Percentiles rank a stretch among this genome's conserved stretches.
Evolutionary conservation across 768 basidiomycete genomes (phyloP).

Genomic region (Psilocybe cyanescens): DNA sequence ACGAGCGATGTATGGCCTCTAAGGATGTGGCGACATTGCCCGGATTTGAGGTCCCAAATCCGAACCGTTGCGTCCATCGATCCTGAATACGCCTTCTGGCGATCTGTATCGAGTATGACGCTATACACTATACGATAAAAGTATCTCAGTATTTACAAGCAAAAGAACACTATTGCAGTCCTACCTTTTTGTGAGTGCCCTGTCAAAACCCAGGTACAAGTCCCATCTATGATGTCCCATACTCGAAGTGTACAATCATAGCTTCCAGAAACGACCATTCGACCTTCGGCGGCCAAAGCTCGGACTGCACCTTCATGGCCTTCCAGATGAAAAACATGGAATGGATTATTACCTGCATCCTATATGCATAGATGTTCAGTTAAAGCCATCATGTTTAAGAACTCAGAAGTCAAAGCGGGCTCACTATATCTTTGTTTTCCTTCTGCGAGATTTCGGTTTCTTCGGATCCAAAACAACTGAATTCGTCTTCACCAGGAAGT

Average conservation of each 20-base stretch:
- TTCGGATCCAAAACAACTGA: slow-evolving; percentile 66
- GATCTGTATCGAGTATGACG: slow-evolving; percentile 85
- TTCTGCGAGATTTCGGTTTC: slow-evolving; percentile 54
- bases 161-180: slow-evolving; percentile 16
- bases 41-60: slow-evolving; percentile 88
- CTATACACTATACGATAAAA: slow-evolving; percentile 73
- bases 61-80: slow-evolving; percentile 98
- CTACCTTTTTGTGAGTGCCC: slow-evolving; percentile 93
- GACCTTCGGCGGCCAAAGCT: slow-evolving; percentile 88
- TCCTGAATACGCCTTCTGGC: slow-evolving; percentile 92
- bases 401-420: slow-evolving; percentile 12
- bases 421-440: slow-evolving; percentile 45
- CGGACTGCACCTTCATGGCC: slow-evolving; percentile 94
- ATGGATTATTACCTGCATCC: slow-evolving; percentile 81
- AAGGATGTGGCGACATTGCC: slow-evolving; percentile 78
- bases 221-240: slow-evolving; percentile 90
- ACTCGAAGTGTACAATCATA: slow-evolving; percentile 95
- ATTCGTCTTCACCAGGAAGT: slow-evolving; percentile 73
- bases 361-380: slow-evolving; percentile 13
- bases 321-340: slow-evolving; percentile 80
- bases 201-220: slow-evolving; percentile 76
- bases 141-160: not conserved
- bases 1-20: slow-evolving; percentile 95
- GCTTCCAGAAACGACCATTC: slow-evolving; percentile 91
- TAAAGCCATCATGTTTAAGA: no score